phyloP scores from a whole-genome alignment of 1,139 yeast genomes.

The Sugiyamaella pinicola region DNA sequence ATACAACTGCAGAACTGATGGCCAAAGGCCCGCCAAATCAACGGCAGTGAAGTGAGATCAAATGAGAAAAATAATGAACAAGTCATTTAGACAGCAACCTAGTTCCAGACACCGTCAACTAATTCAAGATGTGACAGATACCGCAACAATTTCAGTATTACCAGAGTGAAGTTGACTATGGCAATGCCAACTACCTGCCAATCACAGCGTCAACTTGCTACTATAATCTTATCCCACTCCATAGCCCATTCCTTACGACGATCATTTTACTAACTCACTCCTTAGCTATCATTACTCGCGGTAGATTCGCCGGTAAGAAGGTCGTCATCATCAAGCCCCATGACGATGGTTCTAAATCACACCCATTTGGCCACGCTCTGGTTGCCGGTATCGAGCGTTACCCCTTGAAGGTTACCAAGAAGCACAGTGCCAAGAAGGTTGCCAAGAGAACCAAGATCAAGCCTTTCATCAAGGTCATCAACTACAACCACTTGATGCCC shows the following conservation, averaged over 20 bases:
- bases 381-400: slow-evolving; percentile 99
- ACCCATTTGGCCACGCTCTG: slow-evolving; percentile 99
- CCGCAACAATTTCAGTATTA: too few species aligned
- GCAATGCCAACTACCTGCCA: too few species aligned
- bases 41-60: too few species aligned
- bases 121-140: too few species aligned
- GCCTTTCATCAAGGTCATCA: slow-evolving; percentile 98
- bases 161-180: too few species aligned
- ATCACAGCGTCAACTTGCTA: not conserved
- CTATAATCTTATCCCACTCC: not conserved
- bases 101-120: too few species aligned
- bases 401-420: slow-evolving; percentile 96
- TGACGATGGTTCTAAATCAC: slow-evolving; percentile 98
- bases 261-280: slow-evolving; percentile 2
- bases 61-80: too few species aligned
- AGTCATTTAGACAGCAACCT: too few species aligned
- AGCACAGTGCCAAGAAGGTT: slow-evolving; percentile 93
- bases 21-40: too few species aligned
- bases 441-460: slow-evolving; percentile 98
- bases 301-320: slow-evolving; percentile 99
- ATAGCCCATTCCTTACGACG: not conserved
- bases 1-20: not conserved
- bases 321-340: slow-evolving; percentile 98
- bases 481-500: slow-evolving; percentile 99
- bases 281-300: slow-evolving; percentile 97